A percentile compares a stretch with the other conserved stretches of the same genome.
phyloP scores from a whole-genome alignment of 1,139 yeast species.

The Candida glucosophila region DNA sequence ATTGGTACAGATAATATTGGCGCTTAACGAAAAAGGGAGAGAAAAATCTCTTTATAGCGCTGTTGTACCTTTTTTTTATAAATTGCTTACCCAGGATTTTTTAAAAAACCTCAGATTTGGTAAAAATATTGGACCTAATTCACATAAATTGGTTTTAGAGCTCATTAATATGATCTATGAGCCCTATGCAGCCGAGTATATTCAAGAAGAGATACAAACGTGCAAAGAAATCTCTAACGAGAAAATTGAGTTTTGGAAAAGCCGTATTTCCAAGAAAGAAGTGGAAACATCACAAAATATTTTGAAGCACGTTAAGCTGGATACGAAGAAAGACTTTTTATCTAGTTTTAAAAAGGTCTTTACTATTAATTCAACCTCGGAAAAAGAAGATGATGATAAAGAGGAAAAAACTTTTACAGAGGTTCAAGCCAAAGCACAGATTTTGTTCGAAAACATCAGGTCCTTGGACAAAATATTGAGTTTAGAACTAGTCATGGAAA shows the following conservation, averaged over 20 bases:
- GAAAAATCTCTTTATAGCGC: constrained; percentile 17
- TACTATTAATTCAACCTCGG: constrained; percentile 25
- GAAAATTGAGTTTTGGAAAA: constrained; percentile 27
- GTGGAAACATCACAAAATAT: constrained; percentile 33
- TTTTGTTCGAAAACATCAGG: constrained; percentile 35
- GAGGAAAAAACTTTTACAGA: constrained; percentile 24
- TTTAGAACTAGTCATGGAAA: constrained; percentile 30
- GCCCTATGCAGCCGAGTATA: constrained; percentile 40
- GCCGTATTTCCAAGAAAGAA: constrained; percentile 25
- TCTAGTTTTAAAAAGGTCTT: constrained; percentile 58
- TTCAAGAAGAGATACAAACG: constrained; percentile 32
- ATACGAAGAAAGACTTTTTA: constrained; percentile 38
- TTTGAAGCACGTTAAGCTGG: constrained; percentile 30
- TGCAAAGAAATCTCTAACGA: constrained; percentile 20
- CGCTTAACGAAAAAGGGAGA: constrained; percentile 22
- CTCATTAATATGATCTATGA: constrained; percentile 43
- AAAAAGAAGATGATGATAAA: constrained; percentile 8
- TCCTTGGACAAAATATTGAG: constrained; percentile 32
- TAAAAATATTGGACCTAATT: constrained; percentile 26
- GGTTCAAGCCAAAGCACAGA: constrained; percentile 36
- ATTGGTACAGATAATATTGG: constrained; percentile 25
- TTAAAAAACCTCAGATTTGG: constrained; percentile 18
- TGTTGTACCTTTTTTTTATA: constrained; percentile 26
- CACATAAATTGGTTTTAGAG: constrained; percentile 22
- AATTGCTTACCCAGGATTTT: constrained; percentile 17